These are phyloP conservation scores for Microbotryum lychnidis-dioicae DNA, from an alignment of 1,284 basidiomycete species.

Conservation along the genomic window DNA sequence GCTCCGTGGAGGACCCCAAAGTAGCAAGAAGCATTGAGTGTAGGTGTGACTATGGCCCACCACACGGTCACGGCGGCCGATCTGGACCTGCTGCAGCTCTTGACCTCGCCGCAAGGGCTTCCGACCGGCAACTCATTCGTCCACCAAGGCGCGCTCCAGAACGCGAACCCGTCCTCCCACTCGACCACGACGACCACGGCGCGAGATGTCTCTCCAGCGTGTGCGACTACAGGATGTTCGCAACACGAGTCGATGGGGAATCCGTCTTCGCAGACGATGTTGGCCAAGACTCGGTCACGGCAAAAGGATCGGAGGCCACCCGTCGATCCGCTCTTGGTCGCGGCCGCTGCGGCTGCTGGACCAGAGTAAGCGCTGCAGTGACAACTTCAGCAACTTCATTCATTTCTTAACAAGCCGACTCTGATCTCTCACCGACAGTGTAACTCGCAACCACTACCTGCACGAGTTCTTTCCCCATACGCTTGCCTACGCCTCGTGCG, in stretches of 20 bases:
- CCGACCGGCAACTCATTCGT: too few species aligned
- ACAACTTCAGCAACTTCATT: background rate
- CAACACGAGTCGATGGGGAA: background rate
- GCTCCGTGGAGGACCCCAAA: too few species aligned
- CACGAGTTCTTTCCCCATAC: constrained; percentile 34
- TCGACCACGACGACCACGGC: background rate
- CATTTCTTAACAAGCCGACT: background rate
- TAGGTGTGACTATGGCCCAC: background rate
- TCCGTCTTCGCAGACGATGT: background rate
- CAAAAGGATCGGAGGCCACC: constrained; percentile 25
- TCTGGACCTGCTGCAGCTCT: constrained; percentile 18
- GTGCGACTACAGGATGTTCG: too few species aligned
- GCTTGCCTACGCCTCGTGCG: constrained; percentile 30
- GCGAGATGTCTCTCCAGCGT: background rate
- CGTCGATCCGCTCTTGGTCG: constrained; percentile 35
- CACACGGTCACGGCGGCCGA: constrained; percentile 8
- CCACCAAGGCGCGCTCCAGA: background rate
- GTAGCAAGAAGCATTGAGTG: too few species aligned
- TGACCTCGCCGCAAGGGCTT: constrained; percentile 7
- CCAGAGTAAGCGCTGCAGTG: constrained; percentile 31
- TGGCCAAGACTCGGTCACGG: background rate
- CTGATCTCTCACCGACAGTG: constrained; percentile 8
- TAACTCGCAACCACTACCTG: constrained; percentile 37
- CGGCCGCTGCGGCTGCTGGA: constrained; percentile 32
- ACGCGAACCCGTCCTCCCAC: background rate